Evolutionary conservation across 352 stramenopile species (phyloP).

Genomic region (Pythium sp.): DNA sequence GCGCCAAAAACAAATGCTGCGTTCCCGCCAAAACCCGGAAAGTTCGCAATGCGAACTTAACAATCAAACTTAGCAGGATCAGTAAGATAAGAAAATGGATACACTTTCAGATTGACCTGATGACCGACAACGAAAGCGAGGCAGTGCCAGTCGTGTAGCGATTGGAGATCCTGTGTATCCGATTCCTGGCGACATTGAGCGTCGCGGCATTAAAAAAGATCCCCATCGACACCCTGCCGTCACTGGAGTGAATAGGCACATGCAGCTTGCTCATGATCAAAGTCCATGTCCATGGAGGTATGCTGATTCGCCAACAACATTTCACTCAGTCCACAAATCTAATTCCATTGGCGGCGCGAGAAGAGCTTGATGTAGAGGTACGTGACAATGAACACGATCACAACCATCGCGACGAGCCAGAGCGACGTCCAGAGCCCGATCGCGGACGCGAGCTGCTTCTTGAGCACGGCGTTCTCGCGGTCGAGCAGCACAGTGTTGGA

Average conservation of each 20-base stretch:
- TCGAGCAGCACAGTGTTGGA: constrained; percentile 59
- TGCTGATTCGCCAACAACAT: too few relatives aligned
- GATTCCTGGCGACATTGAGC: background rate
- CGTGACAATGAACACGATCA: constrained; percentile 62
- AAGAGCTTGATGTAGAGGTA: constrained; percentile 86
- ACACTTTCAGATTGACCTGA: too few relatives aligned
- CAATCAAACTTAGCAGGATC: background rate
- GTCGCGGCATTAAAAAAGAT: background rate
- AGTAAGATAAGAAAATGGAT: too few relatives aligned
- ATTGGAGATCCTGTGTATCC: too few relatives aligned
- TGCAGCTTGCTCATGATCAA: background rate
- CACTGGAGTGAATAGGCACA: background rate
- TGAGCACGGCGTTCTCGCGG: constrained; percentile 57
- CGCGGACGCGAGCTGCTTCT: constrained; percentile 63
- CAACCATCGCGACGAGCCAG: constrained; percentile 54
- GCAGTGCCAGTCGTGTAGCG: too few relatives aligned
- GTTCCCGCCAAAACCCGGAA: background rate
- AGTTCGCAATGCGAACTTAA: background rate
- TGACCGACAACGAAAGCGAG: too few relatives aligned
- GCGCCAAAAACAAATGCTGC: background rate
- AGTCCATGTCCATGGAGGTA: too few relatives aligned
- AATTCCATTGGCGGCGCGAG: constrained; percentile 44
- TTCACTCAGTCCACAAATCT: background rate
- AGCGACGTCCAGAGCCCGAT: constrained; percentile 78
- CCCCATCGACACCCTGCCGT: background rate